These are phyloP conservation scores for Whalleya microplaca DNA, from an alignment of 2,329 filamentous ascomycete species.

Conservation along the genomic window DNA sequence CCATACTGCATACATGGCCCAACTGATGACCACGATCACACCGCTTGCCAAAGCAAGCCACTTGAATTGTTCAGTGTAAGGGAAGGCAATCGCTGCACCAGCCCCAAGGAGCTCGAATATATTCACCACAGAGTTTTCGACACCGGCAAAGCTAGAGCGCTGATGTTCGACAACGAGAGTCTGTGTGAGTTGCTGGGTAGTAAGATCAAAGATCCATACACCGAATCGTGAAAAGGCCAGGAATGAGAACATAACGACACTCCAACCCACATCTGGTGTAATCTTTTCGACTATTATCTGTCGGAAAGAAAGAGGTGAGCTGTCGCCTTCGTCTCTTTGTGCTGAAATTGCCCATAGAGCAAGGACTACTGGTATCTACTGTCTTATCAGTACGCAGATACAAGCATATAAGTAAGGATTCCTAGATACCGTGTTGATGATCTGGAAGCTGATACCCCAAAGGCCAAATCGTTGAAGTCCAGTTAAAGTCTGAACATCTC, in stretches of 20 bases:
- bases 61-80: slow-evolving; percentile 42
- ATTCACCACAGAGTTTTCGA: slow-evolving; percentile 45
- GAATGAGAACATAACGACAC: slow-evolving; percentile 43
- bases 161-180: slow-evolving; percentile 39
- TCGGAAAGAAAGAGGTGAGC: slow-evolving; percentile 8
- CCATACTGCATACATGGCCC: slow-evolving; percentile 42
- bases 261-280: slow-evolving; percentile 30
- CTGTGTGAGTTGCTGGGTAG: slow-evolving; percentile 49
- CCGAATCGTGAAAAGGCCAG: slow-evolving; percentile 47
- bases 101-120: slow-evolving; percentile 45
- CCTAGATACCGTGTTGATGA: slow-evolving; percentile 42
- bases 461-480: slow-evolving; percentile 44
- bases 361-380: slow-evolving; percentile 41
- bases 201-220: slow-evolving; percentile 49
- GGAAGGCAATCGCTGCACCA: slow-evolving; percentile 41
- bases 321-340: slow-evolving; percentile 18
- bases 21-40: slow-evolving; percentile 36
- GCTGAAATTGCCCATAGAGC: slow-evolving; percentile 38
- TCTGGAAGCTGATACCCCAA: slow-evolving; percentile 47
- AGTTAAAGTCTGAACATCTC: slow-evolving; percentile 30
- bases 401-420: background rate
- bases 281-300: slow-evolving; percentile 7
- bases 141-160: slow-evolving; percentile 46
- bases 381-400: slow-evolving; percentile 1
- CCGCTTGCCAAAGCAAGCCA: slow-evolving; percentile 44